Evolutionary conservation across 495 filamentous ascomycete species (phyloP).

Genomic region (Aspergillus sclerotiicarbonarius): DNA sequence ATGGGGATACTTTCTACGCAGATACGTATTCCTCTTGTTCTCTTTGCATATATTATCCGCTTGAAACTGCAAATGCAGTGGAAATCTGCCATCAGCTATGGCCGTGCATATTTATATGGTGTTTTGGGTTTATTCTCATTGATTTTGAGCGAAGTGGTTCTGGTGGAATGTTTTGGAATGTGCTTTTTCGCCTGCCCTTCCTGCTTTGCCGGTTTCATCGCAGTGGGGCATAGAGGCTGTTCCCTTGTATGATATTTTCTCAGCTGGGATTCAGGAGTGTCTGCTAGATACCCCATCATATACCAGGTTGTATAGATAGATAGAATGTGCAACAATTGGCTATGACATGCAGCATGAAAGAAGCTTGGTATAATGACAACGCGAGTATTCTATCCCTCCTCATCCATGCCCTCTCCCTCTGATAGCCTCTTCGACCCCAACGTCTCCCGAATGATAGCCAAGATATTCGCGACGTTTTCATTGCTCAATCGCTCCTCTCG

Average conservation of each 20-base stretch:
- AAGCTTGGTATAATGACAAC: background rate
- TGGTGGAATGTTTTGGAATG: background rate
- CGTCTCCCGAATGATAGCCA: constrained; percentile 38
- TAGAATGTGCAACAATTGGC: background rate
- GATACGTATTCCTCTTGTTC: background rate
- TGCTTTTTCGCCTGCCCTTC: background rate
- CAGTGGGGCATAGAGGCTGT: background rate
- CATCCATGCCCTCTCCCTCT: background rate
- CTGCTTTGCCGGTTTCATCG: background rate
- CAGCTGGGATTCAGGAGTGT: background rate
- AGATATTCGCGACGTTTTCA: constrained; percentile 34
- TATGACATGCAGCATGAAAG: background rate
- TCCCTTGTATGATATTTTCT: background rate
- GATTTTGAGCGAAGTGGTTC: constrained; percentile 1
- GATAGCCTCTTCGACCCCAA: constrained; percentile 16
- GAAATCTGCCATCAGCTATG: background rate
- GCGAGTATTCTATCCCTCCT: background rate
- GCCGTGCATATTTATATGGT: constrained; percentile 8
- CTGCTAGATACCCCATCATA: background rate
- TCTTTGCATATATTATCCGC: constrained; percentile 2
- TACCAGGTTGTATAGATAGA: constrained; percentile 8
- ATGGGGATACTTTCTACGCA: background rate
- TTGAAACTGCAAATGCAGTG: background rate
- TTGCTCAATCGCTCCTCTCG: constrained; percentile 38
- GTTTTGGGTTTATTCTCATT: background rate